These are phyloP conservation scores for Calcarisporium arbuscula DNA, from an alignment of 2,329 filamentous ascomycete genomes.

Conservation along the genomic window DNA sequence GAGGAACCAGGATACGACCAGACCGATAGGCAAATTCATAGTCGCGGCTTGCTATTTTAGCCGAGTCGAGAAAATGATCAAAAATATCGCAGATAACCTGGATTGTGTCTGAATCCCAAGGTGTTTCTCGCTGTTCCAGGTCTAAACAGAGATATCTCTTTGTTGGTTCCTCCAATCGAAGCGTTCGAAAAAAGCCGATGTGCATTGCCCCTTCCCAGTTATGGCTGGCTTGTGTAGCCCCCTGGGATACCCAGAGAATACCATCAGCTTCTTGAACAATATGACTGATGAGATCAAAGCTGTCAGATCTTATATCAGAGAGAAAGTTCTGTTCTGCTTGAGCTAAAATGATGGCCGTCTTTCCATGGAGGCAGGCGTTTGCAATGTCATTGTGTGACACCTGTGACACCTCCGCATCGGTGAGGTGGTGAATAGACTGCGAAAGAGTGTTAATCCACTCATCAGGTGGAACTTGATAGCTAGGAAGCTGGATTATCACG, in stretches of 20 bases:
- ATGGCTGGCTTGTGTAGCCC: constrained; percentile 1
- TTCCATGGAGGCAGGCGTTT: not conserved
- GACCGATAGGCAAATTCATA: not conserved
- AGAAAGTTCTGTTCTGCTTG: not conserved
- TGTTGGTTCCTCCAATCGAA: constrained; percentile 8
- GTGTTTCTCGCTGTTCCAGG: not conserved
- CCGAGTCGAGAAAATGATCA: not conserved
- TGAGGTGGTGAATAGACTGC: not conserved
- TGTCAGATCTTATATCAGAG: not conserved
- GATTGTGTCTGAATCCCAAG: not conserved
- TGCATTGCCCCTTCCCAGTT: constrained; percentile 3
- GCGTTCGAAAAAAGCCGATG: constrained; percentile 9
- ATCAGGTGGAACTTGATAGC: no score
- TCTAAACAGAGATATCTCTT: constrained; percentile 11
- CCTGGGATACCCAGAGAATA: not conserved
- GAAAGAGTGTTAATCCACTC: not conserved
- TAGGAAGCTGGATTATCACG: no score
- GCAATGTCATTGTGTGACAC: no score
- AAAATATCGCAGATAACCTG: not conserved
- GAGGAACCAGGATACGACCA: not conserved
- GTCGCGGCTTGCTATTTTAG: not conserved
- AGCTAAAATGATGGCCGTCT: not conserved
- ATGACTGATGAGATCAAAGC: not conserved
- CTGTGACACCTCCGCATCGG: not conserved
- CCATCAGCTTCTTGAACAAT: not conserved